Base-by-base conservation (phyloP, 441 rosid genomes). In the Bruguiera hainesii region DNA sequence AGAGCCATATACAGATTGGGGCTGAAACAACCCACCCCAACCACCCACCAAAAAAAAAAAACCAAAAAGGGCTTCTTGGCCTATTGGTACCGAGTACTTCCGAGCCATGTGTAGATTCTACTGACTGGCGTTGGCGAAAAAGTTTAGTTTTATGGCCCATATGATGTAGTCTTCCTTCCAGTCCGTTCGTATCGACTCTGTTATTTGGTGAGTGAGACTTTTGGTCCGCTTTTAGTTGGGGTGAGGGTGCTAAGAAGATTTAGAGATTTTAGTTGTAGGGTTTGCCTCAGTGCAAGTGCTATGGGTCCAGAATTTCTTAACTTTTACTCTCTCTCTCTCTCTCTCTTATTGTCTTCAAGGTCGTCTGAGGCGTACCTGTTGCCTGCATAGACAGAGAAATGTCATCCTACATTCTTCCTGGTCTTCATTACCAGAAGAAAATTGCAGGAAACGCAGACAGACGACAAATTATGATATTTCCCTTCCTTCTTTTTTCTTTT, bases 331-430 rank as follows among this genome's bases (percentile, higher is more conserved):
- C 37, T 7, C 37, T 26, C 26, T 26, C 26, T 26, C 26, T 26
- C 26, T 26, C 26, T 26, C 26, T 26, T 81, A 37, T 63, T 63
- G 65, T 72, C 76, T 65, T 65, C 63, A 66, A 69, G 52, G 59
- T 62, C 69, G 59, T 62, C 69, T 81, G 96, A 87, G 77, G 81
- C 82, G 50, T 84, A 84, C 91, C 64, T 72, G 62, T 79, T 75
- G 87, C 73, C 89, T 82, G 80, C 81, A 78, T 35, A 81, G 96
- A 93, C 82, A 90, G 71, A 77, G 96, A 87, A 79, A 76, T 82
- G 78, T 65, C 93, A 88, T 88, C 97, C 77, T 73, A 64, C 65
- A 1, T 52, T 19, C 56, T 1, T 16, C 56, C 56, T 10, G 13
- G 56, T 20, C 56, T 52, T 52, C 10, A 20, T 52, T 20, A 8